Evolutionary conservation across 2,329 filamentous ascomycete species (phyloP), one percentile per base, ranked within the genome.

Genomic region (Clarireedia sp.): DNA sequence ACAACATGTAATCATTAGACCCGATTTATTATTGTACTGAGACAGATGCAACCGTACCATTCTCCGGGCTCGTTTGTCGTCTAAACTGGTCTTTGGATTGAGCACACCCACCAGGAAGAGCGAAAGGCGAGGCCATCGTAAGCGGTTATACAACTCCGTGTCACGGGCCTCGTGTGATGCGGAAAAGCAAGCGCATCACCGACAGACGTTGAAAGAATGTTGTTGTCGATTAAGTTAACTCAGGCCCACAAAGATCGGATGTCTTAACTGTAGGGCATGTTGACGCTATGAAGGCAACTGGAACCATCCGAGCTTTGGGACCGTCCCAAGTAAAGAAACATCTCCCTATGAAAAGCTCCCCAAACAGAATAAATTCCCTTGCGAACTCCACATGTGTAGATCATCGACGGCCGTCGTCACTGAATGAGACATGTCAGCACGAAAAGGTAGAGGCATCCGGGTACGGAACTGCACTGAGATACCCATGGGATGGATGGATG

Each of bases 321-420:
- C 16, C 10, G 16, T 21, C n/a, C 45, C 26, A 37, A 38, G 19
- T 53, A 5, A 16, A 40, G 43, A 48, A 38, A 53, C 38, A 53
- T 21, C 33, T 53, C 51, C 43, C n/a, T 17, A 38, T 19, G n/a
- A n/a, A 53, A 8, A 26, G 24, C 5, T 37, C 29, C 29, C 5
- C 26, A 46, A 37, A 40, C 10, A 43, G 37, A 29, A 51, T 19
- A n/a, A 4, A 21, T 41, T 37, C 29, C 37, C 38, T 12, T 17
- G 21, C 4, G 26, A 43, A 24, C 17, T 41, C 23, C 14, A 23
- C 9, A 29, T 48, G 23, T 23, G 51, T 16, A 40, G 51, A 54
- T 54, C 33, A 54, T 54, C 37, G 33, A 29, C 51, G 51, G 51
- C 51, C 19, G 29, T 53, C 16, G 17, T n/a, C 16, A 47, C 51